A percentile compares a stretch with the other conserved stretches of the same genome.
Conservation (phyloP, 371 early-diverging fungal species). For the Mucor sp. region DNA sequence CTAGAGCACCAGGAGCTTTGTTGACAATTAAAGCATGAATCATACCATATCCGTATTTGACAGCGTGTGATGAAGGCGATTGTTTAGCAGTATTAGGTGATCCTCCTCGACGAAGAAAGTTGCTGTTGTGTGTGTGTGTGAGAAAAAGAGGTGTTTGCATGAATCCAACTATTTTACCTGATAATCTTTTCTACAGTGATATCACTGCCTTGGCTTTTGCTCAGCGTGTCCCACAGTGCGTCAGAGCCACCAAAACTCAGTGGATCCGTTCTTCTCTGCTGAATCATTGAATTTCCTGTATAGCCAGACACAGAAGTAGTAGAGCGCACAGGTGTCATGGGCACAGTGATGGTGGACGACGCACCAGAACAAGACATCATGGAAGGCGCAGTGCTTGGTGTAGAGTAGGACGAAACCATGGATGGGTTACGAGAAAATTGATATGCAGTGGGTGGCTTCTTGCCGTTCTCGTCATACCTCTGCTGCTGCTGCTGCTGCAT, state of each 20-base stretch:
- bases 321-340: conserved; percentile 31
- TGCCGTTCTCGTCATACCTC: background rate
- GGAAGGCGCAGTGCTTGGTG: conserved; percentile 19
- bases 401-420: conserved; percentile 23
- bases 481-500: background rate
- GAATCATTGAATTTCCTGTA: conserved; percentile 29
- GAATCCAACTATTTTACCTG: conserved; percentile 16
- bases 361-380: conserved; percentile 4
- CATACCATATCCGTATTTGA: conserved; percentile 52
- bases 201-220: conserved; percentile 39
- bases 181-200: conserved; percentile 47
- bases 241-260: conserved; percentile 49
- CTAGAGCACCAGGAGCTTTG: conserved; percentile 33
- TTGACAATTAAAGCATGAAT: conserved; percentile 48
- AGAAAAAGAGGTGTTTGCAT: background rate
- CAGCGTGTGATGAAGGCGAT: conserved; percentile 26
- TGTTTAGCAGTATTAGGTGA: conserved; percentile 52
- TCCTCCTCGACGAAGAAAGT: conserved; percentile 48
- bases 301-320: conserved; percentile 22
- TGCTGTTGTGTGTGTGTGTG: conserved; percentile 16
- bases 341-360: conserved; percentile 13
- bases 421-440: conserved; percentile 23
- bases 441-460: background rate
- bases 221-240: conserved; percentile 47
- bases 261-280: conserved; percentile 41